Evolutionary conservation across 129 eudicot species (phyloP), one percentile per base, ranked within the genome.

Genomic region (Ambrosia trifida): DNA sequence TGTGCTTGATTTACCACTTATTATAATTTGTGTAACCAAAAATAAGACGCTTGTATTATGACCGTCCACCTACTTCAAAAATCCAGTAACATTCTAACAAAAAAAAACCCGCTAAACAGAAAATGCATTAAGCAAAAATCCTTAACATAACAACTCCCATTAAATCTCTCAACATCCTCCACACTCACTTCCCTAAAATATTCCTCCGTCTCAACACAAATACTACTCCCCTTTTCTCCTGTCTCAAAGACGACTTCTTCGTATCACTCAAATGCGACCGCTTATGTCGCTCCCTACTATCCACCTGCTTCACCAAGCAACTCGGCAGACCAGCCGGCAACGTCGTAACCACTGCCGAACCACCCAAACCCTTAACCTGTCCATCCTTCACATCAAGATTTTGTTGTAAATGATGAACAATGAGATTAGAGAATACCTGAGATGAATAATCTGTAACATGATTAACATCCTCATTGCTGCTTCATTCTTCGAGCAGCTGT

Each of bases 201-300:
- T 43, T 83, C 97, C 84, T 95, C 99, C 3, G 86, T 84, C 52
- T 85, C 89, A 59, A 58, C 50, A 97, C 99, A 95, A 74, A 95
- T 56, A 40, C 56, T 81, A 0, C 62, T 11, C 33, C 82, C 82
- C 17, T 81, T 74, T 78, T 86, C 73, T 86, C 89, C 35, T 61
- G 32, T 44, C 79, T 64, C 18, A 66, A 71, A 19, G 87, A 77
- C 3, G 85, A 78, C 47, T 83, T 79, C 78, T 80, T 75, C 4
- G 80, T 54, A 57, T 90, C 95, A 0, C 74, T 45, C n/a, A 80
- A 62, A 77, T 90, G 91, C 3, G 83, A 68, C 94, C 82, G 85
- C 96, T 83, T 95, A 52, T 88, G 97, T 73, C 90, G 75, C 77
- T 84, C 88, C 52, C 88, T 67, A 32, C 91, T 80, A 68, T 90